These are phyloP conservation scores for Dothiorella sarmentorum DNA, from an alignment of 2,329 filamentous ascomycete genomes.

Conservation along the genomic window DNA sequence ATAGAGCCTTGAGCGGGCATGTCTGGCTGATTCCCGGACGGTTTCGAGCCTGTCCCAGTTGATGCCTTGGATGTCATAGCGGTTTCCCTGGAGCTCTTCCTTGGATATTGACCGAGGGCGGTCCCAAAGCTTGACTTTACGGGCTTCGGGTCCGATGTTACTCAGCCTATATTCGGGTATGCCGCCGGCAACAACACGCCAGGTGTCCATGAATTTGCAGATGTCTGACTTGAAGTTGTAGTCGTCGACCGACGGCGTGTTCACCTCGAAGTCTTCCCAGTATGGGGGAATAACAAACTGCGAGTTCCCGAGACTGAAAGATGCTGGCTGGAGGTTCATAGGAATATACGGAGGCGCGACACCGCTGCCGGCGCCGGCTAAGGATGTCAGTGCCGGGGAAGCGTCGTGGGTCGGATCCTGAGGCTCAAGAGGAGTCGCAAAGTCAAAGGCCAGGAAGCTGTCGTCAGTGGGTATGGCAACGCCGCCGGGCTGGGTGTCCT, in stretches of 20 bases:
- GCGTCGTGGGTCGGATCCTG: background rate
- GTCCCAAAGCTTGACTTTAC: constrained; percentile 17
- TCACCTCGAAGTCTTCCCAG: constrained; percentile 16
- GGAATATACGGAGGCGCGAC: background rate
- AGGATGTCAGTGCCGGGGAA: background rate
- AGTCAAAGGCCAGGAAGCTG: background rate
- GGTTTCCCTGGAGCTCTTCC: constrained; percentile 34
- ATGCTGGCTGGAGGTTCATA: background rate
- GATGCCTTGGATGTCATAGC: constrained; percentile 38
- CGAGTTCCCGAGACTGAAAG: constrained; percentile 12
- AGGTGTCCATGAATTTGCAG: constrained; percentile 21
- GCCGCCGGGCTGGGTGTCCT: constrained; percentile 16
- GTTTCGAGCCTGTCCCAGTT: constrained; percentile 35
- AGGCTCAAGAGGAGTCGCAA: background rate
- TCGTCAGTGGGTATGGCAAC: background rate
- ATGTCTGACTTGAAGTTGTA: constrained; percentile 18
- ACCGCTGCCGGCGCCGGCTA: background rate
- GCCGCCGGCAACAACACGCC: background rate
- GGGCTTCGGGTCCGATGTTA: constrained; percentile 8
- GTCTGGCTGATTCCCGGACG: constrained; percentile 22
- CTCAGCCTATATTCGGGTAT: constrained; percentile 1
- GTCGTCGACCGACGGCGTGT: constrained; percentile 17
- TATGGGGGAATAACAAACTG: background rate
- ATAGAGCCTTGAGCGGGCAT: constrained; percentile 6
- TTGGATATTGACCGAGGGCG: constrained; percentile 28